These are phyloP conservation scores for Catenaria anguillulae DNA, from an alignment of 371 early-diverging fungal species.

Conservation along the genomic window DNA sequence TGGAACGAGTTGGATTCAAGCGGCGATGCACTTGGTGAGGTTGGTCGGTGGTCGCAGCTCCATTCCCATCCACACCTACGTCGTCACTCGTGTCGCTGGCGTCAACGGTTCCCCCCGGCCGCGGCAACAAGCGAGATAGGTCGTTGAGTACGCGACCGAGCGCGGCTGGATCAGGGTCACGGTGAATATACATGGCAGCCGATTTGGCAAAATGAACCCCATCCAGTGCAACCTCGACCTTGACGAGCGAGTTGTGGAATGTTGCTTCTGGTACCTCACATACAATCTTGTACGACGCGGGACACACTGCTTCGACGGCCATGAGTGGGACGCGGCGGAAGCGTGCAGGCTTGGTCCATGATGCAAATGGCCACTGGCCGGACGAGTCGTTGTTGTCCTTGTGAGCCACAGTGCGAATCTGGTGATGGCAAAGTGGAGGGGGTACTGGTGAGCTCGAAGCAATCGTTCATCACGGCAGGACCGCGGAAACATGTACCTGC, in stretches of 20 bases:
- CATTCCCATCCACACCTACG: too few species aligned
- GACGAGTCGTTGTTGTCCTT: conserved; percentile 10
- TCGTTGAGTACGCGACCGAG: neutral
- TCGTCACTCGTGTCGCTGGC: too few species aligned
- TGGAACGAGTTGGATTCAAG: neutral
- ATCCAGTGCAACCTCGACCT: conserved; percentile 8
- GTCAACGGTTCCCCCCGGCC: too few species aligned
- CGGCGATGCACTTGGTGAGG: too few species aligned
- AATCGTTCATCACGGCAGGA: neutral
- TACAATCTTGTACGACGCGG: conserved; percentile 6
- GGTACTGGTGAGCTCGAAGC: neutral
- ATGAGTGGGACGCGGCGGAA: conserved; percentile 8
- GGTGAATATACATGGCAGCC: conserved; percentile 1
- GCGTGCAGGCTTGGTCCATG: conserved; percentile 7
- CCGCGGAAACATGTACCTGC: neutral
- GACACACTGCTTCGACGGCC: neutral
- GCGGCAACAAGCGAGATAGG: neutral
- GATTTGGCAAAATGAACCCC: neutral
- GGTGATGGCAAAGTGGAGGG: too few species aligned
- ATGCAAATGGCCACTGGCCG: conserved; percentile 8
- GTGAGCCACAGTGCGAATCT: conserved; percentile 8
- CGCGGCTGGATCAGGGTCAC: neutral
- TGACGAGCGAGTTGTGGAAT: conserved; percentile 3
- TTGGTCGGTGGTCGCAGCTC: too few species aligned
- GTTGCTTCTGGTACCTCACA: neutral